Conservation (phyloP, 352 stramenopile species). For the Globisporangium cederbergense region DNA sequence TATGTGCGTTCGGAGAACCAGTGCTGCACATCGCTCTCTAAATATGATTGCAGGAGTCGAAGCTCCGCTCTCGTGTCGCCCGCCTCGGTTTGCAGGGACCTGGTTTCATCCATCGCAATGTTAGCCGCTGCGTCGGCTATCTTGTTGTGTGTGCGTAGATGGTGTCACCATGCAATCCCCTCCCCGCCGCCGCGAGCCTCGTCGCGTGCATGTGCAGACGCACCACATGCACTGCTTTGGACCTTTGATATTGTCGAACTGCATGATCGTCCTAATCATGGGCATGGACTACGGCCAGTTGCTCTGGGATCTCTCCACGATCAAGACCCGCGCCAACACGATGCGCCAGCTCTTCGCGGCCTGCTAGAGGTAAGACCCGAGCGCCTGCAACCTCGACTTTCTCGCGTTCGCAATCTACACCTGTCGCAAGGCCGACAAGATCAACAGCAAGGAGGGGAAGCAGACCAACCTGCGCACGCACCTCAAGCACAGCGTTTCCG, state of each 20-base stretch:
- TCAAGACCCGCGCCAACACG: background rate
- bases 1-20: background rate
- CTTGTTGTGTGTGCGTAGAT: background rate
- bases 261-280: background rate
- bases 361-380: background rate
- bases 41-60: background rate
- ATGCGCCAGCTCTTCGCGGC: background rate
- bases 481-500: background rate
- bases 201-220: no score
- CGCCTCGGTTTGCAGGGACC: background rate
- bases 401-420: background rate
- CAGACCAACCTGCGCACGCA: background rate
- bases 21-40: background rate
- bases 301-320: background rate
- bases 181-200: no score
- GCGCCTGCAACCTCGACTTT: background rate
- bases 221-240: no score
- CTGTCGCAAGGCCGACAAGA: background rate
- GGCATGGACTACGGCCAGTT: background rate
- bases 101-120: background rate
- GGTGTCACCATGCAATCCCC: background rate
- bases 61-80: background rate
- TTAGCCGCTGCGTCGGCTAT: background rate
- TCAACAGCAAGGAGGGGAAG: background rate
- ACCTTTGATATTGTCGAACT: background rate